Conservation (phyloP, 2,329 filamentous ascomycete species). For the Epicoccum sorghinum region DNA sequence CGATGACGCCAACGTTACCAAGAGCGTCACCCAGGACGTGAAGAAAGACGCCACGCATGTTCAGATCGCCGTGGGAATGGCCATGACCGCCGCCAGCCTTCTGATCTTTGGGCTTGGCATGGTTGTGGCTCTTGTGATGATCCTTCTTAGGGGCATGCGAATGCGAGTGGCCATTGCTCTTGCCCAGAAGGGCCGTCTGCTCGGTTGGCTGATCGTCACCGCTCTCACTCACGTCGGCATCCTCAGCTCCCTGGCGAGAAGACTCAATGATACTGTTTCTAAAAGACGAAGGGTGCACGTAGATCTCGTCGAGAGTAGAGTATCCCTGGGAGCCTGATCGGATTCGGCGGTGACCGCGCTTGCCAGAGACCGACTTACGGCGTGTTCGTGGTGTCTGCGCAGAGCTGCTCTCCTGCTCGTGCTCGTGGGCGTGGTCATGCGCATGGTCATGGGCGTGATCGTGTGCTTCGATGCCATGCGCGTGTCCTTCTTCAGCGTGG, state of each 20-base stretch:
- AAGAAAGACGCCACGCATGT: slow-evolving; percentile 81
- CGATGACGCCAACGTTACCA: slow-evolving; percentile 85
- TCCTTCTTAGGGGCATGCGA: slow-evolving; percentile 30
- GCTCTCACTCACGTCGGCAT: slow-evolving; percentile 60
- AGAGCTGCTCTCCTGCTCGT: slow-evolving; percentile 47
- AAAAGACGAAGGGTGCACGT: slow-evolving; percentile 88
- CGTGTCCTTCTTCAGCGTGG: slow-evolving; percentile 60
- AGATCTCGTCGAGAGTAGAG: slow-evolving; percentile 70
- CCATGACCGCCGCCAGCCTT: slow-evolving; percentile 66
- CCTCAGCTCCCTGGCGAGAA: slow-evolving; percentile 65
- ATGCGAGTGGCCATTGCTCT: slow-evolving; percentile 20
- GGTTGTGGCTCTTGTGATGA: slow-evolving; percentile 75
- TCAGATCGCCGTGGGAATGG: slow-evolving; percentile 86
- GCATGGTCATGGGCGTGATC: slow-evolving; percentile 39
- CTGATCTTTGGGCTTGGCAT: slow-evolving; percentile 74
- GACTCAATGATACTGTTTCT: slow-evolving; percentile 90
- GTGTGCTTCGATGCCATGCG: slow-evolving; percentile 53
- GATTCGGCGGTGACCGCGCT: slow-evolving; percentile 61
- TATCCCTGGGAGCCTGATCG: slow-evolving; percentile 63
- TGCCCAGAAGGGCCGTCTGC: slow-evolving; percentile 44
- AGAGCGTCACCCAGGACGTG: slow-evolving; percentile 81
- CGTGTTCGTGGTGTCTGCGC: slow-evolving; percentile 21
- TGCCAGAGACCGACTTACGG: slow-evolving; percentile 36
- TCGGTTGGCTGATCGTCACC: slow-evolving; percentile 59
- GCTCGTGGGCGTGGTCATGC: slow-evolving; percentile 50